A percentile compares a stretch with the other conserved stretches of the same genome.
Conservation (phyloP, 352 stramenopile genomes). For the Globisporangium parvum region DNA sequence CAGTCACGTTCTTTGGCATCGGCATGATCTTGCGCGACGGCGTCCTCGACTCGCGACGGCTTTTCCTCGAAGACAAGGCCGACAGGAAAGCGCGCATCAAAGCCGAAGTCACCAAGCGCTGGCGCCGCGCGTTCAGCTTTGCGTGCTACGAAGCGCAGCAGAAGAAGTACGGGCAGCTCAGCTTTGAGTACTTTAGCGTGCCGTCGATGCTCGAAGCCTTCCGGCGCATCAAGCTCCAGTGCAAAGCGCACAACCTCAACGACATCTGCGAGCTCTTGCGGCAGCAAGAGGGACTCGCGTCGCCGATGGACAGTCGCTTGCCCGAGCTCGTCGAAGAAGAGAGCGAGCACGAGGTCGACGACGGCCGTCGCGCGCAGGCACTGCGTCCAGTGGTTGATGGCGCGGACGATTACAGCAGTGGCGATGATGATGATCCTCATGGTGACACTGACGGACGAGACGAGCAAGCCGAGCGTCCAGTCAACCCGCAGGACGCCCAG, state of each 20-base stretch:
- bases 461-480: neutral
- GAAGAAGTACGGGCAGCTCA: conserved; percentile 29
- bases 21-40: conserved; percentile 59
- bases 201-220: conserved; percentile 49
- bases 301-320: conserved; percentile 12
- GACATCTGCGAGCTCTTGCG: conserved; percentile 15
- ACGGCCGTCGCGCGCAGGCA: neutral
- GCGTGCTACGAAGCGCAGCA: conserved; percentile 47
- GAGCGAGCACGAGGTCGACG: conserved; percentile 2
- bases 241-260: conserved; percentile 7
- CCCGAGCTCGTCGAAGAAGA: conserved; percentile 24
- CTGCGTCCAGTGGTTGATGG: neutral
- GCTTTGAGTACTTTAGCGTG: conserved; percentile 40
- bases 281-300: conserved; percentile 13
- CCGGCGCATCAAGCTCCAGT: conserved; percentile 24
- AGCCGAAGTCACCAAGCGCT: conserved; percentile 29
- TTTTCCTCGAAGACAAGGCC: conserved; percentile 32
- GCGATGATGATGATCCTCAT: no score
- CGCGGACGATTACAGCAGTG: neutral
- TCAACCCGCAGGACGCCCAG: conserved; percentile 3
- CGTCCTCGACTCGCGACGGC: conserved; percentile 31
- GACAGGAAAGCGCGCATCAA: conserved; percentile 36
- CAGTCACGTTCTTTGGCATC: conserved; percentile 54
- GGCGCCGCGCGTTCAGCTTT: conserved; percentile 50
- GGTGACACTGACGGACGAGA: neutral